Percentiles rank a stretch among this genome's conserved stretches.
Conservation (phyloP, 2,329 filamentous ascomycete genomes). For the Pseudogymnoascus sp. region DNA sequence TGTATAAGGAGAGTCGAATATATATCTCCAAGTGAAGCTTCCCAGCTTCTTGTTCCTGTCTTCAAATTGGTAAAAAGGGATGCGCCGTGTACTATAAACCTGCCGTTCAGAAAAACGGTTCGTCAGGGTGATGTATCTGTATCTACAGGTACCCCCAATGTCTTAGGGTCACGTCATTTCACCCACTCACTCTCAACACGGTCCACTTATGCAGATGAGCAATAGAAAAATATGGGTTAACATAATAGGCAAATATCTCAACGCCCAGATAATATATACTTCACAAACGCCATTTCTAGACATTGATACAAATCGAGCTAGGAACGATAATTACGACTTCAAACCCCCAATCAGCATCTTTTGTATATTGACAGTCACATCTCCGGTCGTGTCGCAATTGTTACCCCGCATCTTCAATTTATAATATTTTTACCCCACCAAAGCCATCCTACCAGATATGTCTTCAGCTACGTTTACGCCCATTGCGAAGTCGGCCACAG, state of each 20-base stretch:
- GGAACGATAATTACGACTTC: background rate
- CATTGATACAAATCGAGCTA: background rate
- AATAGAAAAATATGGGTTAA: constrained; percentile 4
- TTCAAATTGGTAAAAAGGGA: background rate
- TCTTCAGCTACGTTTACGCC: background rate
- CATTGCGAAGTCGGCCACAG: constrained; percentile 2
- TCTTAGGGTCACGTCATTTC: constrained; percentile 1
- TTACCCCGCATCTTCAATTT: background rate
- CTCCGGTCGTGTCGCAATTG: background rate
- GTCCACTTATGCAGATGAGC: constrained; percentile 8
- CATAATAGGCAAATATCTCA: constrained; percentile 2
- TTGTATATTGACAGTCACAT: background rate
- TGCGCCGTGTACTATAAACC: background rate
- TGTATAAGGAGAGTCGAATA: background rate
- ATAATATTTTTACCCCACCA: background rate
- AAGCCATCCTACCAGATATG: constrained; percentile 1
- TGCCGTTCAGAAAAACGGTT: background rate
- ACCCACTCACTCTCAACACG: background rate
- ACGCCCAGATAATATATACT: background rate
- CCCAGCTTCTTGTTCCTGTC: background rate
- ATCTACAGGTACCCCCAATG: background rate
- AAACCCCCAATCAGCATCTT: background rate
- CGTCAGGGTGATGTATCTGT: constrained; percentile 6
- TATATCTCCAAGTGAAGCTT: background rate
- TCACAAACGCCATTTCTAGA: background rate